Conservation (phyloP, 345 rosid species). For the Limnanthes douglasii region DNA sequence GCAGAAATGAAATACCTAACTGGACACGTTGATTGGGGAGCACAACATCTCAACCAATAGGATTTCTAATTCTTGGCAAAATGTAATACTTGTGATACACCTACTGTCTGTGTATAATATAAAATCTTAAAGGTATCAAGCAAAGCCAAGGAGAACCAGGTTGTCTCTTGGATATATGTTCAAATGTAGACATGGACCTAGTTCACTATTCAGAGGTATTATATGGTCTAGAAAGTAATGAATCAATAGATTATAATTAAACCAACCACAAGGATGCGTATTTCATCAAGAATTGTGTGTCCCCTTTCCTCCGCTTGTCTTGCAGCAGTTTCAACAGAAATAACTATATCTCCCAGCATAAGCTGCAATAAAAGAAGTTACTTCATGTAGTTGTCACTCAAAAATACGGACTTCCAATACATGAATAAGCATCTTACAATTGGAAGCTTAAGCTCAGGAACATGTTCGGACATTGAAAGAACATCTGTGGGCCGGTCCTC, state of each 20-base stretch:
- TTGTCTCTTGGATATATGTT: neutral
- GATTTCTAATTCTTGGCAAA: neutral
- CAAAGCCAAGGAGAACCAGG: neutral
- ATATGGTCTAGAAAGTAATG: too few relatives aligned
- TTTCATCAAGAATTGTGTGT: constrained; percentile 80
- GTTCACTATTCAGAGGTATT: too few relatives aligned
- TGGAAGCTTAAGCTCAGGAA: constrained; percentile 67
- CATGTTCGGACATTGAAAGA: constrained; percentile 84
- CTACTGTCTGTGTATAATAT: neutral
- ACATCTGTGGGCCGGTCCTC: constrained; percentile 96
- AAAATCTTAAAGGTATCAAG: constrained; percentile 3
- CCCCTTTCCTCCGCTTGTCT: constrained; percentile 90
- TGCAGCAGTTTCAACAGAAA: constrained; percentile 89
- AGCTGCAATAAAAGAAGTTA: constrained; percentile 35
- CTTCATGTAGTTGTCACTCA: constrained; percentile 2
- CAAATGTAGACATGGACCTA: too few relatives aligned
- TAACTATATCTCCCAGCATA: constrained; percentile 90
- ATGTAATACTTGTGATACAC: neutral
- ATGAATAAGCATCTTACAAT: constrained; percentile 27
- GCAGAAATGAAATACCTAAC: neutral
- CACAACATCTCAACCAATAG: neutral
- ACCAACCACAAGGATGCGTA: constrained; percentile 82
- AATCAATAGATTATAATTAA: too few relatives aligned
- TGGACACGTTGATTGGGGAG: neutral
- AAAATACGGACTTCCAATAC: neutral